Conservation (phyloP, 192 early-diverging fungal genomes). For the Backusella tarrabulga region DNA sequence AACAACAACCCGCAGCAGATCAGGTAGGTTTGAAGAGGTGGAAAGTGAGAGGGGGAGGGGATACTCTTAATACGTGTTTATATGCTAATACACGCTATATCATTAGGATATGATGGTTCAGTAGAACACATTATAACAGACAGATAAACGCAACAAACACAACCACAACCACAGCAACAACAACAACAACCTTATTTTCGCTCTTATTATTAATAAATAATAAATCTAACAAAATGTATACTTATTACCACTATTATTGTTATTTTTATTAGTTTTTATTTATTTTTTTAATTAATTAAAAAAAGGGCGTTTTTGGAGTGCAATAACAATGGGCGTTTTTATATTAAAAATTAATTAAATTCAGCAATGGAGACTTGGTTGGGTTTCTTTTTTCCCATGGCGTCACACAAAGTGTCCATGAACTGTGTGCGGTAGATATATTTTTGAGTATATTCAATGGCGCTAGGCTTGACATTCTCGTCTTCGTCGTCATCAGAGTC, state of each 20-base stretch:
- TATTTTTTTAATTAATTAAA: neutral
- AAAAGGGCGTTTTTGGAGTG: too few relatives aligned
- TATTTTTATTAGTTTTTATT: neutral
- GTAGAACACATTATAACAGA: neutral
- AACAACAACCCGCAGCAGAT: neutral
- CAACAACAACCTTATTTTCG: neutral
- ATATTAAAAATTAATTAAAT: neutral
- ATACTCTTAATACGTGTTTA: neutral
- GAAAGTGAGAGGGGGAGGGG: neutral
- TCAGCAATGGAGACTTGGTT: neutral
- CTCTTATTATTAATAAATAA: neutral
- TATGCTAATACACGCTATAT: neutral
- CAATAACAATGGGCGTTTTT: neutral
- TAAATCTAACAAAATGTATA: neutral
- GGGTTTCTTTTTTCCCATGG: slow-evolving; percentile 3
- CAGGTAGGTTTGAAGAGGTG: slow-evolving; percentile 8
- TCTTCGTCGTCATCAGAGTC: slow-evolving; percentile 3
- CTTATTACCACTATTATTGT: neutral
- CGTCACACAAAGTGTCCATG: slow-evolving; percentile 1
- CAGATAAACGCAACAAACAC: neutral
- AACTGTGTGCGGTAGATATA: slow-evolving; percentile 6
- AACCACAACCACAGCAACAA: neutral
- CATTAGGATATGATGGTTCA: slow-evolving; percentile 30
- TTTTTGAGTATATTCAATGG: neutral
- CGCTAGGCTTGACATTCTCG: neutral